Conservation (phyloP, 257 asterid species). For the Solanum virginianum region DNA sequence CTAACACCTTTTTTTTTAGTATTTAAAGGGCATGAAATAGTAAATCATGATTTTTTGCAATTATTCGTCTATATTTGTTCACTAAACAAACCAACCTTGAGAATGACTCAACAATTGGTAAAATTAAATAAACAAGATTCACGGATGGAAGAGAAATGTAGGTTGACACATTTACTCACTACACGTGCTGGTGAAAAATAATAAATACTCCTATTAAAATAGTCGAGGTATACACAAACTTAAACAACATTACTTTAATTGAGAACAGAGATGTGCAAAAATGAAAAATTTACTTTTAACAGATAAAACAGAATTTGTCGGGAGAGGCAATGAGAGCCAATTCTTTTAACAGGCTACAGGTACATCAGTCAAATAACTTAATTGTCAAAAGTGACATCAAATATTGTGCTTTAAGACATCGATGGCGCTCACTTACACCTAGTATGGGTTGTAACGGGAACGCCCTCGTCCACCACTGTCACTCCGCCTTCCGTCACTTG, state of each 20-base stretch:
- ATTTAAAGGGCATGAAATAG: too few species aligned
- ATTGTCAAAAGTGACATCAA: not conserved
- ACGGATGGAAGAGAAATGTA: not conserved
- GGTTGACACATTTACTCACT: not conserved
- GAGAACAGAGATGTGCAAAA: not conserved
- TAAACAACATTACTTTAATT: not conserved
- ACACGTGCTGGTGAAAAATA: not conserved
- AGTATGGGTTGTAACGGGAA: constrained; percentile 76
- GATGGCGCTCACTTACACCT: not conserved
- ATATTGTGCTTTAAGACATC: not conserved
- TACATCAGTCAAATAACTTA: not conserved
- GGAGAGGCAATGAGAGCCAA: not conserved
- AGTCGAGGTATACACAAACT: not conserved
- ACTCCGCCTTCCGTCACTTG: constrained; percentile 26
- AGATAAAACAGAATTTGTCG: not conserved
- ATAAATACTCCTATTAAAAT: not conserved
- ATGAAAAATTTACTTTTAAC: not conserved
- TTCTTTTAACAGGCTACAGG: not conserved
- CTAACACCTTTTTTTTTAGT: too few species aligned
- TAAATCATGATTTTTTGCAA: too few species aligned
- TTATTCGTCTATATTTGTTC: not conserved
- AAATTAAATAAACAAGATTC: not conserved
- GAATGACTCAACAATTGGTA: not conserved
- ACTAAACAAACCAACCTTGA: not conserved
- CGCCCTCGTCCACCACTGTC: constrained; percentile 47